A percentile compares a stretch with the other conserved stretches of the same genome.
Conservation (phyloP, 176 grass and related monocot genomes). For the Musa troglodytarum region DNA sequence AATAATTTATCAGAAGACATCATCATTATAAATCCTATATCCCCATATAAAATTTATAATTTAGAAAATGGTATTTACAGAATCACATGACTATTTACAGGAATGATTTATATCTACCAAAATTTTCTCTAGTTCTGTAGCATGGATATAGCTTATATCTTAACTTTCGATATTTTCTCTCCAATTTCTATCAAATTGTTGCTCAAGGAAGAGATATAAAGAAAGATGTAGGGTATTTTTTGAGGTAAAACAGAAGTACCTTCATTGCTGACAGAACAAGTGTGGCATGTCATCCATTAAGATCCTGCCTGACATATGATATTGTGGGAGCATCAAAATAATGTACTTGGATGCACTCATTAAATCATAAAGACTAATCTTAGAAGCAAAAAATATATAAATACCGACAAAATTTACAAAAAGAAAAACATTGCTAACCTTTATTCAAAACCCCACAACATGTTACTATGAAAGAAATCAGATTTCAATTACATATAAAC, state of each 20-base stretch:
- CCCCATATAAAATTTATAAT: not conserved
- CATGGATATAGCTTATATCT: conserved; percentile 19
- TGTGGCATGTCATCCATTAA: conserved; percentile 79
- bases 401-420: not conserved
- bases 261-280: conserved; percentile 84
- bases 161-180: conserved; percentile 16
- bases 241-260: conserved; percentile 29
- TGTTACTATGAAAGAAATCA: too few relatives aligned
- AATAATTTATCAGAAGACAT: not conserved
- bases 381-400: too few relatives aligned
- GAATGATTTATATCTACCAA: conserved; percentile 13
- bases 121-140: conserved; percentile 15
- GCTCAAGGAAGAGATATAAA: not conserved
- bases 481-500: too few relatives aligned
- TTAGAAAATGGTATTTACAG: conserved; percentile 3
- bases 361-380: not conserved
- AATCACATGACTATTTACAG: conserved; percentile 5
- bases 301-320: conserved; percentile 96
- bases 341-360: not conserved
- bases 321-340: conserved; percentile 52
- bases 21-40: not conserved
- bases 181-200: not conserved
- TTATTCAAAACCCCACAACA: too few relatives aligned
- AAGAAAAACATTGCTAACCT: not conserved
- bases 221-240: not conserved